These are phyloP conservation scores for Alternaria gaisen DNA, from an alignment of 2,329 filamentous ascomycete genomes.

Conservation along the genomic window DNA sequence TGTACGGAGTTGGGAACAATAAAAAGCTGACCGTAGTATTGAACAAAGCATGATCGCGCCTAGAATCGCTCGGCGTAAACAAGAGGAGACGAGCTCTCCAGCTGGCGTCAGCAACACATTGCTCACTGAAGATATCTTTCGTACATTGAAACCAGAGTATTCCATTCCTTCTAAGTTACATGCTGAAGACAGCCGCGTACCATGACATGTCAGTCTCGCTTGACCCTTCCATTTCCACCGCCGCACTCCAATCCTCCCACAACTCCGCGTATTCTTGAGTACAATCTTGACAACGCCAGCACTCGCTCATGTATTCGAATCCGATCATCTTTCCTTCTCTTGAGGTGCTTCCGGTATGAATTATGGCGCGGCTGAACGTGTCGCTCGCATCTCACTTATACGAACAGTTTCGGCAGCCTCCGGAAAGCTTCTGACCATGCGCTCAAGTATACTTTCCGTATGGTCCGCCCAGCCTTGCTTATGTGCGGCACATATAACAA, in stretches of 20 bases:
- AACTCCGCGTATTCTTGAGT: background rate
- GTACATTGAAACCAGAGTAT: background rate
- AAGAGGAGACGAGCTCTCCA: background rate
- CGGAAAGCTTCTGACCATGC: constrained; percentile 6
- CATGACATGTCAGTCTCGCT: background rate
- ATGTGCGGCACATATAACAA: background rate
- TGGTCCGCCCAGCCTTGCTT: background rate
- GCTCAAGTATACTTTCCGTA: constrained; percentile 3
- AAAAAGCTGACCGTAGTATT: background rate
- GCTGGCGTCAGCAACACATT: background rate
- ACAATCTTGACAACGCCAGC: background rate
- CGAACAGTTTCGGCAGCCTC: constrained; percentile 1
- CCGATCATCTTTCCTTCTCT: background rate
- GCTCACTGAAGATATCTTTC: background rate
- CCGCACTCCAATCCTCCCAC: background rate
- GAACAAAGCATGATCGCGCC: background rate
- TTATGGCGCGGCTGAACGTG: background rate
- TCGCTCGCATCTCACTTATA: background rate
- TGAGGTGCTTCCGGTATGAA: background rate
- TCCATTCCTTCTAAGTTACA: background rate
- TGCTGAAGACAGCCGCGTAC: background rate
- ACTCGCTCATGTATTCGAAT: background rate
- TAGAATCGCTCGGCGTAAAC: background rate
- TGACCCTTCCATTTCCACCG: background rate
- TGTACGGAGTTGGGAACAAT: background rate